These are phyloP conservation scores for Clonostachys rhizophaga DNA, from an alignment of 2,329 filamentous ascomycete species.

Conservation along the genomic window DNA sequence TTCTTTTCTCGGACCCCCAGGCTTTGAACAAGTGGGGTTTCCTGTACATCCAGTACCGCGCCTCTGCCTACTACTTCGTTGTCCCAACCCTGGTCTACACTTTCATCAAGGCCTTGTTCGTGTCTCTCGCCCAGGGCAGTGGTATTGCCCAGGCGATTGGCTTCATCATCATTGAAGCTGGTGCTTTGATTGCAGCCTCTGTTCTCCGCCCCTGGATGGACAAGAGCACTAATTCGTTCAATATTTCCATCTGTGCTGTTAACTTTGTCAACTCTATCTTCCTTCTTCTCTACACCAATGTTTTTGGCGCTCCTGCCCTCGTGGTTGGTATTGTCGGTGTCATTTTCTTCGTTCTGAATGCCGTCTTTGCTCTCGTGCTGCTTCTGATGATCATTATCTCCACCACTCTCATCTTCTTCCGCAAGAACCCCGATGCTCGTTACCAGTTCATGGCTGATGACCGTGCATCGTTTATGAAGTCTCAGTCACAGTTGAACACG, in stretches of 20 bases:
- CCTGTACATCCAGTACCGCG: constrained; percentile 94
- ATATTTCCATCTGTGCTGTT: constrained; percentile 83
- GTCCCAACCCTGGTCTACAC: constrained; percentile 74
- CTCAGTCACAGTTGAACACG: constrained; percentile 70
- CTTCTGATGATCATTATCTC: constrained; percentile 71
- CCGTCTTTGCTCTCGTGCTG: constrained; percentile 75
- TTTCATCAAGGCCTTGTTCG: constrained; percentile 84
- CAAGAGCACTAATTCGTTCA: constrained; percentile 96
- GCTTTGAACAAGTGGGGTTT: constrained; percentile 97
- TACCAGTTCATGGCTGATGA: constrained; percentile 98
- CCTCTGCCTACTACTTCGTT: constrained; percentile 93
- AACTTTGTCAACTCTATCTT: constrained; percentile 92
- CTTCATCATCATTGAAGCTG: constrained; percentile 77
- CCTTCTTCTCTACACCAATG: constrained; percentile 79
- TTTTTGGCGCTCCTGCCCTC: constrained; percentile 79
- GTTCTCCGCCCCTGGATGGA: constrained; percentile 96
- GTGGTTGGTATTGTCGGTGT: constrained; percentile 88
- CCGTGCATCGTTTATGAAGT: constrained; percentile 96
- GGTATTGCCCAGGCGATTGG: constrained; percentile 75
- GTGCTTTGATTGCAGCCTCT: constrained; percentile 69
- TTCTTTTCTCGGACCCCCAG: constrained; percentile 92
- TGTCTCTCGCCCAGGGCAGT: constrained; percentile 71
- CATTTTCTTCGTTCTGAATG: constrained; percentile 84
- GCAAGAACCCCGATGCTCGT: constrained; percentile 89
- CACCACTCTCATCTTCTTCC: constrained; percentile 66